Evolutionary conservation across 2,329 filamentous ascomycete species (phyloP).

Genomic region (Acephala macrosclerotiorum): DNA sequence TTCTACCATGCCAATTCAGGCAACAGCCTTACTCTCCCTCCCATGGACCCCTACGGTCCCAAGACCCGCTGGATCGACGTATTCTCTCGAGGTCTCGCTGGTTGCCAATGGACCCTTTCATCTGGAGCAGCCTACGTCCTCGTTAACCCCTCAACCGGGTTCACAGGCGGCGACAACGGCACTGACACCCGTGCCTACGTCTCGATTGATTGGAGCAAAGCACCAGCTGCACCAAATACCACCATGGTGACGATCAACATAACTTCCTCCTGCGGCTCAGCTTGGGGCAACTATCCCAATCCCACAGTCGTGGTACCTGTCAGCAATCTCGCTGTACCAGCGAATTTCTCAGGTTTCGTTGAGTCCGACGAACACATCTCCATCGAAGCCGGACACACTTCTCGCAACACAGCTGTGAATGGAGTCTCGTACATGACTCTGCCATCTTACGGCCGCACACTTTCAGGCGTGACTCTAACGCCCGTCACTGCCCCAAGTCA

Average conservation of each 20-base stretch:
- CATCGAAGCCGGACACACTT: slow-evolving; percentile 60
- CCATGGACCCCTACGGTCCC: slow-evolving; percentile 65
- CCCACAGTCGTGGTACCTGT: slow-evolving; percentile 63
- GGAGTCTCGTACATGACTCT: slow-evolving; percentile 57
- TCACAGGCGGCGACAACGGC: slow-evolving; percentile 53
- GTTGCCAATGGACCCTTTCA: slow-evolving; percentile 60
- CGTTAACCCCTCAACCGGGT: slow-evolving; percentile 58
- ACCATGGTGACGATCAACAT: slow-evolving; percentile 60
- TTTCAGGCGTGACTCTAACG: slow-evolving; percentile 63
- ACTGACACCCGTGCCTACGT: slow-evolving; percentile 61
- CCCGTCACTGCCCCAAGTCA: slow-evolving; percentile 60
- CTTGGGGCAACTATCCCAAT: slow-evolving; percentile 51
- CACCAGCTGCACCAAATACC: slow-evolving; percentile 48
- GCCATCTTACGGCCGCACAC: slow-evolving; percentile 62
- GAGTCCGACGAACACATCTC: slow-evolving; percentile 66
- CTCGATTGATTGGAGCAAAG: slow-evolving; percentile 62
- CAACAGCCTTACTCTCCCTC: slow-evolving; percentile 60
- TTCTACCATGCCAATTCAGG: slow-evolving; percentile 64
- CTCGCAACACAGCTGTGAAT: slow-evolving; percentile 50
- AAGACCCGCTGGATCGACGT: slow-evolving; percentile 67
- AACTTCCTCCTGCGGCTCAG: slow-evolving; percentile 52
- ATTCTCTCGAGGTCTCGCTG: slow-evolving; percentile 61
- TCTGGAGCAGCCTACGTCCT: slow-evolving; percentile 58
- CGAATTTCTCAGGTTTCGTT: slow-evolving; percentile 65
- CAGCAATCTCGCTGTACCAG: slow-evolving; percentile 55